Conservation (phyloP, 768 basidiomycete species). For the Amanita fuliginea region DNA sequence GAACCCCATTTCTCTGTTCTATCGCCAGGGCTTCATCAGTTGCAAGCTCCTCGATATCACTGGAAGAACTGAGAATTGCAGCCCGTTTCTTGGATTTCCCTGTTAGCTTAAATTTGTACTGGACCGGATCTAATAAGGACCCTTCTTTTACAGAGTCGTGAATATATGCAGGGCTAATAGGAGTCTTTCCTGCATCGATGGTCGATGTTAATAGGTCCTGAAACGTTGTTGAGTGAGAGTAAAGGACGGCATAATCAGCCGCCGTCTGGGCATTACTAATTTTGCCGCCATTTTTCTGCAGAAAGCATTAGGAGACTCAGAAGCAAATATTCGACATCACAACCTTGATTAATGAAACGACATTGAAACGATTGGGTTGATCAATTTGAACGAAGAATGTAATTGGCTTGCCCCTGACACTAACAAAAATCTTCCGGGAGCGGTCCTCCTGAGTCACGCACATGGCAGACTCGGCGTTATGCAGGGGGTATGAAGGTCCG, state of each 20-base stretch:
- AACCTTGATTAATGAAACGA: slow-evolving; percentile 55
- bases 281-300: slow-evolving; percentile 56
- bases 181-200: slow-evolving; percentile 25
- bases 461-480: neutral
- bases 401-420: slow-evolving; percentile 29
- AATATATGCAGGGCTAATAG: slow-evolving; percentile 44
- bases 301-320: neutral
- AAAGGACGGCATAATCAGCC: slow-evolving; percentile 55
- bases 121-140: slow-evolving; percentile 29
- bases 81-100: slow-evolving; percentile 13
- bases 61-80: neutral
- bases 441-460: neutral
- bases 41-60: slow-evolving; percentile 3
- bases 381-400: slow-evolving; percentile 64
- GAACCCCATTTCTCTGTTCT: slow-evolving; percentile 7
- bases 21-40: neutral
- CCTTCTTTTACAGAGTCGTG: slow-evolving; percentile 36
- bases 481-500: neutral
- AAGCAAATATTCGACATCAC: neutral
- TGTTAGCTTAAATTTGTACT: slow-evolving; percentile 30
- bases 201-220: slow-evolving; percentile 29
- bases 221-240: slow-evolving; percentile 38
- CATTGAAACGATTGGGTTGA: slow-evolving; percentile 36
- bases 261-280: slow-evolving; percentile 40
- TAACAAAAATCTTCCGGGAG: slow-evolving; percentile 30